Evolutionary conservation across 768 basidiomycete genomes (phyloP), one percentile per base, ranked within the genome.

Genomic region (Aureoboletus auriporus): DNA sequence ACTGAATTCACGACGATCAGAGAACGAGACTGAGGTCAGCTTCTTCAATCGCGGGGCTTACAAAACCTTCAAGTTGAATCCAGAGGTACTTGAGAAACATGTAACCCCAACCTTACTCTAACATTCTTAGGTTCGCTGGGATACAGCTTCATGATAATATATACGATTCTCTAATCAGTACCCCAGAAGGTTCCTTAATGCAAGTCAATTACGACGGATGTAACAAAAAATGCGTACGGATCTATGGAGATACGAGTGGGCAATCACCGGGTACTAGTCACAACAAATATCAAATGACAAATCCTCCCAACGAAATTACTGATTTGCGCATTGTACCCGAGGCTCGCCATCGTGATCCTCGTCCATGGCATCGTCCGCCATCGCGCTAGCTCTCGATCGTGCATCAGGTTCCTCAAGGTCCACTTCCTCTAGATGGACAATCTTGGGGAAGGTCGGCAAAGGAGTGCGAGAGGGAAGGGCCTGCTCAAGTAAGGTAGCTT

Each of bases 1-100:
- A 28, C 28, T 39, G 23, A 35, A 17, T 39, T 8, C 20, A 23
- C 20, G 20, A 23, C 20, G 20, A 23, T 23, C 34, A 97, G 95
- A 96, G 68, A 95, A 98, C 63, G 95, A 99, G 68, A 89, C 89
- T 0, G 95, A 99, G 71, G 77, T 94, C 53, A 93, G 90, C 63
- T 86, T 95, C 69, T 98, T 98, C 73, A 85, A 86, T 58, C 73
- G 78, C 27, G 74, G 77, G 38, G 69, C 79, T 14, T 98, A 98
- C 58, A 82, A 90, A 28, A 69, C 69, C 29, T 99, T 93, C 79
- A 89, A 89, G 67, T 55, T 73, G 39, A 76, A 95, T 64, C 96
- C 95, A 12, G 79, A 86, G 73, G 93, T 92, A 54, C 20, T 23
- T 23, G 20, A 34, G 54, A n/a, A 1, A 2, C 10, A 11, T 28